Evolutionary conservation across 2,329 filamentous ascomycete species (phyloP), one percentile per base, ranked within the genome.

Genomic region (Alternaria viburni): DNA sequence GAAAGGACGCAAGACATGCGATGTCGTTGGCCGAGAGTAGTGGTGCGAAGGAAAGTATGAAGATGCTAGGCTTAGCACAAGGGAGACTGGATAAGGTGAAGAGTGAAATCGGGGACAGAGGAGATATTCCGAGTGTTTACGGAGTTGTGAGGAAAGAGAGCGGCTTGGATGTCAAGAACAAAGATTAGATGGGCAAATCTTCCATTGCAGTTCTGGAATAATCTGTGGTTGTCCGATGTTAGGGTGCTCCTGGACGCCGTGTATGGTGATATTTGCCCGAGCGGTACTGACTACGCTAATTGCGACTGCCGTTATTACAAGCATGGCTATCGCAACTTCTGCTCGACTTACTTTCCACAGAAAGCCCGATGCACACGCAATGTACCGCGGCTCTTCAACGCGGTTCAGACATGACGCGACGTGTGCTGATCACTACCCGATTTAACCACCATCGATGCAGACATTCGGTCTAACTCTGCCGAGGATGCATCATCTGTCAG

Each of bases 101-200:
- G 78, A 87, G 90, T 61, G 85, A 93, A 64, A 82, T 84, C 51
- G 93, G 92, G 0, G 85, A 86, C 47, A 88, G 85, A 69, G 93
- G 93, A 0, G 94, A 97, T 79, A 88, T 97, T 77, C 90, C 92
- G 3, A 90, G 87, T 11, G 90, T 97, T 41, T 97, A 97, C 81
- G 93, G 93, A 0, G 90, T 90, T 3, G 89, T 91, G 58, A 87
- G 93, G 72, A 83, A 90, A 81, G 90, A 93, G 76, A 87, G 87
- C 26, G 93, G 93, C 0, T 79, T 97, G 71, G 85, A 88, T 58
- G 97, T 89, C 80, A 91, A 92, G 74, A 79, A 79, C 47, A 72
- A 74, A 43, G 73, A 43, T n/a, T 62, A 49, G 19, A 12, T 13
- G 49, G 19, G 19, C 7, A 25, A 36, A n/a, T 52, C 9, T 52